A percentile compares a stretch with the other conserved stretches of the same genome.
Conservation (phyloP, 2,329 filamentous ascomycete genomes). For the Beauveria varroae region DNA sequence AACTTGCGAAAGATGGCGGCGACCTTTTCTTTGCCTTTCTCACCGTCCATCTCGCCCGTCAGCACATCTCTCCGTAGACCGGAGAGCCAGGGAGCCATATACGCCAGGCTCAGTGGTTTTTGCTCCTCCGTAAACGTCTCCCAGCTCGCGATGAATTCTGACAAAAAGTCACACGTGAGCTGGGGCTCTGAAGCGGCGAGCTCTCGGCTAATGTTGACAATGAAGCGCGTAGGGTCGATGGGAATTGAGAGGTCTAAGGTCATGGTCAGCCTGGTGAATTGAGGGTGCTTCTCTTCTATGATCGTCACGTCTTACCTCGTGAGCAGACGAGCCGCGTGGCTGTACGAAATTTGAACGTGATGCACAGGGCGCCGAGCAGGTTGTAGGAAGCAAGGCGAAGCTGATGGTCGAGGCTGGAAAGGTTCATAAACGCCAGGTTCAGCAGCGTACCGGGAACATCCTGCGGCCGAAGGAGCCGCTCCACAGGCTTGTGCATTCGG, state of each 20-base stretch:
- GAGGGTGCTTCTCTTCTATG: background rate
- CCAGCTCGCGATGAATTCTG: conserved; percentile 69
- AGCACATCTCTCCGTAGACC: conserved; percentile 54
- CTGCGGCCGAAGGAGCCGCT: conserved; percentile 59
- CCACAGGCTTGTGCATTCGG: conserved; percentile 52
- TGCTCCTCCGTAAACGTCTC: conserved; percentile 62
- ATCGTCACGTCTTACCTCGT: conserved; percentile 40
- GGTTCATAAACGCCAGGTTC: conserved; percentile 59
- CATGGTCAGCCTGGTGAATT: background rate
- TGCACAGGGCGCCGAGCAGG: conserved; percentile 57
- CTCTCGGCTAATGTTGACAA: conserved; percentile 57
- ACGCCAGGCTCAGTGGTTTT: conserved; percentile 57
- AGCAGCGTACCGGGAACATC: conserved; percentile 63
- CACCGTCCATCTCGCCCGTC: conserved; percentile 51
- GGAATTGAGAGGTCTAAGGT: conserved; percentile 53
- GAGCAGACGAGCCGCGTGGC: conserved; percentile 54
- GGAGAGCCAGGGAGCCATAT: conserved; percentile 63
- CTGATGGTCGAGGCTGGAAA: conserved; percentile 53
- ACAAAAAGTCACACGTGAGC: conserved; percentile 60
- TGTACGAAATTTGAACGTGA: conserved; percentile 59
- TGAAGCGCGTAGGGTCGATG: conserved; percentile 54
- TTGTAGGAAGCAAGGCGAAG: conserved; percentile 61
- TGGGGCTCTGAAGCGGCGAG: conserved; percentile 57
- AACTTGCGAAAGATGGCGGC: conserved; percentile 57
- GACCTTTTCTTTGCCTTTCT: conserved; percentile 59